Base-by-base conservation (phyloP, 768 basidiomycete genomes). In the Auricularia auricula-judae region DNA sequence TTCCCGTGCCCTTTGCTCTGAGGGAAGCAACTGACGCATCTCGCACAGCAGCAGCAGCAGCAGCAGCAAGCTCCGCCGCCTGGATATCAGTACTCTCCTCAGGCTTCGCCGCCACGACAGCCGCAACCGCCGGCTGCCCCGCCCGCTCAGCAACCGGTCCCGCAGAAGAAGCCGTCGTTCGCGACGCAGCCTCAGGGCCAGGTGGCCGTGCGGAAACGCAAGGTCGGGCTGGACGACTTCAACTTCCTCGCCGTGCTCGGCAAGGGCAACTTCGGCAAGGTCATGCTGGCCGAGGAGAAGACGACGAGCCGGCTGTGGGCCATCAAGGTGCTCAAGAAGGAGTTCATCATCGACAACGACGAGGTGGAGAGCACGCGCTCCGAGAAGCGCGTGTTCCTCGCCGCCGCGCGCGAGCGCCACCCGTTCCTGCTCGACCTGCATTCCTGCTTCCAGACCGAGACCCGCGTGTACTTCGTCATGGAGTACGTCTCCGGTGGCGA, bases 281-380 rank as follows among this genome's bases (percentile, higher is more conserved):
- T 99, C 76, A 99, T 99, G 97, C 78, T 99, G 65, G 97, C 97
- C 10, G 97, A 99, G 76, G 97, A 99, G 81, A 99, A 99, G 84
- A 86, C 82, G 74, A 83, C 86, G 62, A 91, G 85, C 69, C 85
- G 83, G 62, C 76, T 98, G 64, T 98, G 90, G 73, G 97, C 97
- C n/a, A 98, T 99, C 81, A 99, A 99, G 77, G 97, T 99, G n/a
- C 74, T 99, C 74, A 99, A 99, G 83, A 99, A 99, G 74, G 97
- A 98, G 77, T 98, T 99, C 73, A 98, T 99, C 74, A 98, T 99
- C 70, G 97, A 99, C 74, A 98, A 99, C 67, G 97, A 99, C 75
- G 97, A 98, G 80, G 94, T 99, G 3, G 97, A 98, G 77, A 97
- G 97, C 70, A 98, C 97, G 21, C 95, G 96, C 66, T 98, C 97